These are phyloP conservation scores for Cutaneotrichosporon sp. DNA, from an alignment of 1,284 basidiomycete genomes.

Conservation along the genomic window DNA sequence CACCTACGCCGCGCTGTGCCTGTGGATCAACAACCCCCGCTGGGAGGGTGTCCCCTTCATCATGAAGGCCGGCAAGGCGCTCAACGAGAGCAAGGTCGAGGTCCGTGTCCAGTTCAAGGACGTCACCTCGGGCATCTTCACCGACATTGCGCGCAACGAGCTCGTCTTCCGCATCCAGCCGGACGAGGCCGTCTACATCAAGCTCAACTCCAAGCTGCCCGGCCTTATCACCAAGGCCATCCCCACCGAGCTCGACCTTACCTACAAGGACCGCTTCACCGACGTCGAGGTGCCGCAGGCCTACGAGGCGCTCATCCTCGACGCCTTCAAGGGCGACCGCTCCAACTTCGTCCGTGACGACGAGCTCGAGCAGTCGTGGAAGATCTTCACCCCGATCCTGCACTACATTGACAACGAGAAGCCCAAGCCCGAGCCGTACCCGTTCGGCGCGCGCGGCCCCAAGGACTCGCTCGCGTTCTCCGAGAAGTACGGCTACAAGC, in stretches of 20 bases:
- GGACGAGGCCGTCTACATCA: conserved; percentile 90
- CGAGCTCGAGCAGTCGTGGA: conserved; percentile 93
- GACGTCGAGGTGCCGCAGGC: conserved; percentile 90
- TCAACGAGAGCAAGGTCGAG: conserved; percentile 97
- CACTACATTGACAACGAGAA: conserved; percentile 71
- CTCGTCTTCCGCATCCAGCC: conserved; percentile 95
- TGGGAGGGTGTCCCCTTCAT: conserved; percentile 99
- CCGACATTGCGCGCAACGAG: conserved; percentile 90
- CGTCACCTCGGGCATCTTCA: conserved; percentile 92
- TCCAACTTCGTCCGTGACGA: conserved; percentile 85
- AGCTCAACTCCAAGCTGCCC: conserved; percentile 90
- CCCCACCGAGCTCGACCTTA: conserved; percentile 93
- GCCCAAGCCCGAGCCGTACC: conserved; percentile 72
- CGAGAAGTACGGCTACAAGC: conserved; percentile 73
- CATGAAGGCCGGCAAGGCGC: conserved; percentile 92
- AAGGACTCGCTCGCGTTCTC: conserved; percentile 77
- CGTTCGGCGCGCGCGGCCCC: conserved; percentile 92
- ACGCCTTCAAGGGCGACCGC: conserved; percentile 70
- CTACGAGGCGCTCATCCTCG: conserved; percentile 87
- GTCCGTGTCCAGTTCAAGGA: conserved; percentile 96
- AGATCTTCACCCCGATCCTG: conserved; percentile 93
- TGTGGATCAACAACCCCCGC: conserved; percentile 89
- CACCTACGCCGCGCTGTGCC: conserved; percentile 82
- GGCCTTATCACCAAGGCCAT: conserved; percentile 85
- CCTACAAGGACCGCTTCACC: conserved; percentile 90